Percentiles rank a stretch among this genome's conserved stretches.
phyloP scores from a whole-genome alignment of 805 yeast species.

The Saccharomycopsis fibuligera region DNA sequence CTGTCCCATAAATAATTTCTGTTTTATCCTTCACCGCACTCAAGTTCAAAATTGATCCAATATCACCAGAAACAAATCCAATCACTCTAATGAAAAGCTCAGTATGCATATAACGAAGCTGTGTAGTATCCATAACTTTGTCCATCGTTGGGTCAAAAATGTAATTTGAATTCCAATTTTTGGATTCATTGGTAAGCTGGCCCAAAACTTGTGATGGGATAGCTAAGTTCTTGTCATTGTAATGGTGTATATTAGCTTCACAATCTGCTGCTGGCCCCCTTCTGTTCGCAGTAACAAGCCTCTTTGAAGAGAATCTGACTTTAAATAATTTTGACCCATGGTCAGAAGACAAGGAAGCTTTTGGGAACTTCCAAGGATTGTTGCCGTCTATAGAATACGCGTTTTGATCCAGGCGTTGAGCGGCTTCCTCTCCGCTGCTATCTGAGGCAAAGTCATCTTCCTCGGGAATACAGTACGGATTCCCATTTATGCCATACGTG shows the following conservation, averaged over 20 bases:
- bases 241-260: background rate
- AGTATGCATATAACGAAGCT: conserved; percentile 13
- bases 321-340: conserved; percentile 1
- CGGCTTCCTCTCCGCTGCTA: background rate
- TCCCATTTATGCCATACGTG: conserved; percentile 15
- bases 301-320: conserved; percentile 10
- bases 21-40: background rate
- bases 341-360: background rate
- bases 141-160: conserved; percentile 8
- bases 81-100: conserved; percentile 11
- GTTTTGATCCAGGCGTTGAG: no score
- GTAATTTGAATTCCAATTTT: conserved; percentile 10
- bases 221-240: background rate
- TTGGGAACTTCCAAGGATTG: background rate
- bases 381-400: background rate
- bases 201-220: background rate
- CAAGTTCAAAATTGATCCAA: conserved; percentile 2
- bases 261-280: background rate
- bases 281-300: background rate
- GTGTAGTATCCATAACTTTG: conserved; percentile 19
- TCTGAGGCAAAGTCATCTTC: background rate
- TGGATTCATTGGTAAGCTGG: conserved; percentile 1
- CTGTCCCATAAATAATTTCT: conserved; percentile 5
- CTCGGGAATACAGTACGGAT: conserved; percentile 1
- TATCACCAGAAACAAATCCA: background rate